Evolutionary conservation across 1,284 basidiomycete species (phyloP).

Genomic region (Pseudozyma pruni): DNA sequence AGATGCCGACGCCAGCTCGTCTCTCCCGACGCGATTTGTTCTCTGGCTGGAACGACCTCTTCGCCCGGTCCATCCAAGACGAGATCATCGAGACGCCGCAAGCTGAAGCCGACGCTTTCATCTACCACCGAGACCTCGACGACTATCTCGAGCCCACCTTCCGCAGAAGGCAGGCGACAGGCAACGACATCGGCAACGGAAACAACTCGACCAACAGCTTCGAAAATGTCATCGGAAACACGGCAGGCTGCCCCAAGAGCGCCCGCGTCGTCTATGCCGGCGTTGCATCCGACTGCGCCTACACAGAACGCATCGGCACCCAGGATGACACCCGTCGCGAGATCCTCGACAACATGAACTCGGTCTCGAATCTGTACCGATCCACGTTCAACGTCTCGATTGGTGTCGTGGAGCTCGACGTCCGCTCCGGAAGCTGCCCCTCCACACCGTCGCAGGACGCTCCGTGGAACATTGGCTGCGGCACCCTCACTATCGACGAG

Average conservation of each 20-base stretch:
- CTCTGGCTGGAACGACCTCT: constrained; percentile 36
- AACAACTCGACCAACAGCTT: constrained; percentile 82
- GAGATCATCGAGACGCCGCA: constrained; percentile 26
- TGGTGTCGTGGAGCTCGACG: constrained; percentile 81
- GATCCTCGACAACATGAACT: constrained; percentile 80
- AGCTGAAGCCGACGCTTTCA: constrained; percentile 22
- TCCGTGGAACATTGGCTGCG: constrained; percentile 68
- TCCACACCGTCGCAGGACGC: constrained; percentile 68
- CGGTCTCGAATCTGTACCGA: constrained; percentile 79
- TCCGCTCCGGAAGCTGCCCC: constrained; percentile 70
- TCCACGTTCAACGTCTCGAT: constrained; percentile 85
- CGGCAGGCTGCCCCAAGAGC: constrained; percentile 78
- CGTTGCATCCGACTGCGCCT: constrained; percentile 87
- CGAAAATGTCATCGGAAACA: constrained; percentile 76
- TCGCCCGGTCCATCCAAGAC: constrained; percentile 11
- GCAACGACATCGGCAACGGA: constrained; percentile 80
- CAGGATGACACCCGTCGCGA: constrained; percentile 73
- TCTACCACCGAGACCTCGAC: constrained; percentile 37
- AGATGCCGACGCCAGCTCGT: constrained; percentile 34
- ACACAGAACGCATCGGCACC: constrained; percentile 67
- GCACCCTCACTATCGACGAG: constrained; percentile 72
- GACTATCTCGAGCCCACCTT: constrained; percentile 45
- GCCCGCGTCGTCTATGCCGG: constrained; percentile 85
- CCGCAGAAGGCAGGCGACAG: constrained; percentile 42
- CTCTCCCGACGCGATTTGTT: constrained; percentile 40